Percentiles rank a stretch among this genome's conserved stretches.
phyloP scores from a whole-genome alignment of 2,329 filamentous ascomycete genomes.

The Fusarium devonianum region DNA sequence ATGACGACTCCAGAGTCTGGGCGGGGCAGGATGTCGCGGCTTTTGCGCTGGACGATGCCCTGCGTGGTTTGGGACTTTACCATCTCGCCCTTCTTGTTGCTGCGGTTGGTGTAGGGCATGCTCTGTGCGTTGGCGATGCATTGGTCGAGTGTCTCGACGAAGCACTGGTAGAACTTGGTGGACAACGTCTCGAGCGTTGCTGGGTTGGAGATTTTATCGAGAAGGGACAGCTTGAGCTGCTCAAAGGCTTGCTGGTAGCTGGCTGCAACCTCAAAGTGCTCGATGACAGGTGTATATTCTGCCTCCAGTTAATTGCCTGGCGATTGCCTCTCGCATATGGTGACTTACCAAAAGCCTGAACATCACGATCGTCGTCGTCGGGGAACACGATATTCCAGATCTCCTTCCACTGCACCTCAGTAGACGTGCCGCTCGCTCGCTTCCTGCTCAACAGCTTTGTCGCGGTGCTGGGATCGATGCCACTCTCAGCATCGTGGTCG shows the following conservation, averaged over 20 bases:
- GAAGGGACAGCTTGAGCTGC: slow-evolving; percentile 44
- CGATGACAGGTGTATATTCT: slow-evolving; percentile 52
- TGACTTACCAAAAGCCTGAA: slow-evolving; percentile 43
- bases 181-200: slow-evolving; percentile 50
- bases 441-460: slow-evolving; percentile 52
- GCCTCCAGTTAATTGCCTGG: slow-evolving; percentile 1
- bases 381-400: slow-evolving; percentile 54
- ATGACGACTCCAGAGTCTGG: slow-evolving; percentile 51
- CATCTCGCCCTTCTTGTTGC: slow-evolving; percentile 50
- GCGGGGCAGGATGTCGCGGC: slow-evolving; percentile 40
- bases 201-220: slow-evolving; percentile 49
- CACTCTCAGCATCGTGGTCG: slow-evolving; percentile 50
- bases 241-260: slow-evolving; percentile 47
- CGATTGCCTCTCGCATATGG: accelerated
- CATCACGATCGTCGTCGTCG: slow-evolving; percentile 47
- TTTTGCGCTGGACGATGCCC: slow-evolving; percentile 34
- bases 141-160: slow-evolving; percentile 49
- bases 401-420: slow-evolving; percentile 51
- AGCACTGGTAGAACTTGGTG: slow-evolving; percentile 51
- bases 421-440: slow-evolving; percentile 48
- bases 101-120: slow-evolving; percentile 51
- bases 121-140: slow-evolving; percentile 47
- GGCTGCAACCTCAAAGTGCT: slow-evolving; percentile 50
- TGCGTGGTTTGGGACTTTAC: slow-evolving; percentile 26
- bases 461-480: slow-evolving; percentile 51